Percentiles rank a stretch among this genome's conserved stretches.
phyloP scores from a whole-genome alignment of 2,329 filamentous ascomycete species.

The Pseudogymnoascus sp. region DNA sequence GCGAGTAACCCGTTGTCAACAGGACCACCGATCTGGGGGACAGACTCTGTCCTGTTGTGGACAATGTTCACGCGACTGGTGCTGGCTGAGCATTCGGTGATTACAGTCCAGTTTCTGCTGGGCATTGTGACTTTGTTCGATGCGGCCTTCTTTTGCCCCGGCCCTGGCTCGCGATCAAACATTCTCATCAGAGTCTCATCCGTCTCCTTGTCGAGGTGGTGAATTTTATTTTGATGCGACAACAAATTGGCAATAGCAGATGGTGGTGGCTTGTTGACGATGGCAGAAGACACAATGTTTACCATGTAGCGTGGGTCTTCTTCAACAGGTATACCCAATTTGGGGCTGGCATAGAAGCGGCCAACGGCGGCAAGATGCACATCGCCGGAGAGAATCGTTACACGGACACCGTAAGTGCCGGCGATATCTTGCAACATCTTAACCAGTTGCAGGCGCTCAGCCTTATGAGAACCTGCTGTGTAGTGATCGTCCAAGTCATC shows the following conservation, averaged over 20 bases:
- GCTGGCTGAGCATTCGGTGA: slow-evolving; percentile 78
- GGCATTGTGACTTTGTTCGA: slow-evolving; percentile 85
- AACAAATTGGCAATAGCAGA: slow-evolving; percentile 82
- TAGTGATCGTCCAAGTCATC: slow-evolving; percentile 96
- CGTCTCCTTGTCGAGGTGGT: slow-evolving; percentile 61
- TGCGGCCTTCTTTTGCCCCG: slow-evolving; percentile 59
- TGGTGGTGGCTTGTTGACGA: slow-evolving; percentile 90
- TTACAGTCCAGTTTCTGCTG: slow-evolving; percentile 84
- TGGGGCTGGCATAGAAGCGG: slow-evolving; percentile 88
- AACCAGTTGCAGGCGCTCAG: slow-evolving; percentile 71
- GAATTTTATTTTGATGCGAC: slow-evolving; percentile 78
- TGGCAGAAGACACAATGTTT: slow-evolving; percentile 88
- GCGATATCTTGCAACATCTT: slow-evolving; percentile 76
- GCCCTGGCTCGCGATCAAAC: slow-evolving; percentile 82
- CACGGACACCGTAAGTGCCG: slow-evolving; percentile 75
- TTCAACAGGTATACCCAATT: slow-evolving; percentile 65
- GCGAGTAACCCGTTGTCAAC: neutral
- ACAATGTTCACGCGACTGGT: slow-evolving; percentile 28
- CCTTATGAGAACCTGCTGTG: slow-evolving; percentile 84
- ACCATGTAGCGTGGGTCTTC: slow-evolving; percentile 90
- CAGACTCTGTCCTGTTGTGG: slow-evolving; percentile 7
- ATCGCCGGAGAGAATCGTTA: slow-evolving; percentile 89
- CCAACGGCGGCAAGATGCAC: slow-evolving; percentile 88
- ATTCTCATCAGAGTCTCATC: slow-evolving; percentile 92
- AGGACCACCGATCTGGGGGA: neutral